Evolutionary conservation across 139 green algal species (phyloP), one percentile per base, ranked within the genome.

Genomic region (Limnomonas spitsbergensis): DNA sequence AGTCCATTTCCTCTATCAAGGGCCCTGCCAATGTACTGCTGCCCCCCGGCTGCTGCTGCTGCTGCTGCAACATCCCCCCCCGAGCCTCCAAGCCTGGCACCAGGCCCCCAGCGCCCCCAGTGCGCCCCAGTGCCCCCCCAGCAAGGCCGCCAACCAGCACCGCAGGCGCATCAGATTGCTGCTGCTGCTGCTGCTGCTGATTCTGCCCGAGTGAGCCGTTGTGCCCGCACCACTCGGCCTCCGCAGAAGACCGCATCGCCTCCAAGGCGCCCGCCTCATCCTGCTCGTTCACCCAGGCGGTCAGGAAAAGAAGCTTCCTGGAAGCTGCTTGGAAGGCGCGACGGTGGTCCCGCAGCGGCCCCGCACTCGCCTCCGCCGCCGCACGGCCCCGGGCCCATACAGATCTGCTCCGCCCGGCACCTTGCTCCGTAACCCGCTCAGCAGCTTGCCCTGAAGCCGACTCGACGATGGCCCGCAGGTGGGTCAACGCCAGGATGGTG

Each of bases 281-380:
- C 70, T 76, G 82, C 80, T 91, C 84, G 39, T 93, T 93, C 29
- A 84, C 86, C 89, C 89, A 93, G 0, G 77, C 72, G 6, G 84
- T 40, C 14, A 93, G 80, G 77, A 92, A 93, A 4, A 82, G 26
- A 67, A 91, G 67, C 82, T 92, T 91, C 29, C 75, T 83, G 66
- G 83, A 76, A 4, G 82, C 87, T 2, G 80, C 83, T 76, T 77
- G 34, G 36, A 91, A 75, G 27, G 47, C 37, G 42, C 31, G 40
- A 2, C 52, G 42, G 14, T 69, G 73, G 9, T 40, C 42, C 29
- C 31, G 32, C n/a, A 70, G 20, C 24, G 73, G 42, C 52, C 36
- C 31, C 39, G 27, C 68, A 31, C 4, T 9, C 3, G 68, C 68
- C 4, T n/a, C 68, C 36, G 36, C 36, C 3, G 68, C 68, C 4